These are phyloP conservation scores for Ligustrum vulgare DNA, from an alignment of 257 asterid genomes.

Conservation along the genomic window DNA sequence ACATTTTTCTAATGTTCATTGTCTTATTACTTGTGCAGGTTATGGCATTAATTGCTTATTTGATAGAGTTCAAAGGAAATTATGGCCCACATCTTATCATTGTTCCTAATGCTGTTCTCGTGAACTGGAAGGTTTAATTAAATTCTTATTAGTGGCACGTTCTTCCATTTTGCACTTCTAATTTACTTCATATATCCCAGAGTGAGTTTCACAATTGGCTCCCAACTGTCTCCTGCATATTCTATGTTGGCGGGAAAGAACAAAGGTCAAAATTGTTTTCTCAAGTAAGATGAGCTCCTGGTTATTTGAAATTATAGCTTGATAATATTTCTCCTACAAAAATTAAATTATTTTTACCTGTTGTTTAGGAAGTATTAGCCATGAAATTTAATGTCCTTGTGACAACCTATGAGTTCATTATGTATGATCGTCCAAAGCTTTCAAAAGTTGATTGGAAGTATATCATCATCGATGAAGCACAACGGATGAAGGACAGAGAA, in stretches of 20 bases:
- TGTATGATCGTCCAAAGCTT: constrained; percentile 97
- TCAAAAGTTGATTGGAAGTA: constrained; percentile 98
- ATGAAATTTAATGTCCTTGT: constrained; percentile 97
- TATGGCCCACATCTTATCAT: constrained; percentile 98
- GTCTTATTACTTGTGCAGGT: constrained; percentile 53
- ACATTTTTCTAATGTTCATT: constrained; percentile 5
- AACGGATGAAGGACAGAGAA: constrained; percentile 98
- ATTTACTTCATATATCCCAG: constrained; percentile 46
- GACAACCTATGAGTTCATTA: constrained; percentile 95
- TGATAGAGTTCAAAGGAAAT: constrained; percentile 98
- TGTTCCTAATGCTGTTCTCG: constrained; percentile 99
- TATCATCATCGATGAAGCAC: constrained; percentile 98
- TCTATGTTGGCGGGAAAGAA: constrained; percentile 88
- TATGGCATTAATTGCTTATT: constrained; percentile 91
- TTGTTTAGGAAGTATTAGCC: constrained; percentile 79
- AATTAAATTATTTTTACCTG: constrained; percentile 18
- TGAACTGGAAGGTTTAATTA: constrained; percentile 90
- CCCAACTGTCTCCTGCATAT: constrained; percentile 93
- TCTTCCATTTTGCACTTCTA: constrained; percentile 22
- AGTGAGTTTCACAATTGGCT: constrained; percentile 97
- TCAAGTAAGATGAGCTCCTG: constrained; percentile 61
- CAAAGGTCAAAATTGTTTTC: constrained; percentile 86
- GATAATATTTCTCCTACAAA: constrained; percentile 14
- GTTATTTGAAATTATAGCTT: constrained; percentile 19
- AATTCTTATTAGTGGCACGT: constrained; percentile 1